These are phyloP conservation scores for Aspergillus leporis DNA, from an alignment of 495 filamentous ascomycete species.

Conservation along the genomic window DNA sequence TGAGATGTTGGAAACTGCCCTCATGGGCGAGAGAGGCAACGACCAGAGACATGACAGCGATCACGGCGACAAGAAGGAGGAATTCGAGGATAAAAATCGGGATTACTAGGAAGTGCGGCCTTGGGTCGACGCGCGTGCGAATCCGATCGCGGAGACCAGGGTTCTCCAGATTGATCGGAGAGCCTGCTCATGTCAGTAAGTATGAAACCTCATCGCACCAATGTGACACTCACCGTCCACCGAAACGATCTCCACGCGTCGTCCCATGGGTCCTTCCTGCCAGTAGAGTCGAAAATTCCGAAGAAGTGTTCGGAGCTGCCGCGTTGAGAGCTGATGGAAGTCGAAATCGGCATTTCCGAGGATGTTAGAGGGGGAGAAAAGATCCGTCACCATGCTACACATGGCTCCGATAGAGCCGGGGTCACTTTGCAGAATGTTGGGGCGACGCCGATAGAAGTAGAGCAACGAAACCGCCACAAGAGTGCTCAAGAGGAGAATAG, in stretches of 20 bases:
- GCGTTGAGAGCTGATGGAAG: slow-evolving; percentile 42
- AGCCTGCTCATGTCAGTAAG: slow-evolving; percentile 24
- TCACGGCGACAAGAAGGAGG: slow-evolving; percentile 34
- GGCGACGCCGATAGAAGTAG: slow-evolving; percentile 32
- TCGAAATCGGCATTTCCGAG: slow-evolving; percentile 31
- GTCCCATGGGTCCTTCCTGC: slow-evolving; percentile 32
- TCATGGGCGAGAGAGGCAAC: slow-evolving; percentile 34
- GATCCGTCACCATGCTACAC: slow-evolving; percentile 42
- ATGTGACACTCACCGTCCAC: slow-evolving; percentile 29
- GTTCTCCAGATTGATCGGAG: slow-evolving; percentile 24
- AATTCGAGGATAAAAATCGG: slow-evolving; percentile 45
- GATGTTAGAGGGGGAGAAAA: slow-evolving; percentile 36
- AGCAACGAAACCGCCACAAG: slow-evolving; percentile 31
- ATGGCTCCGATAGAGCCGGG: slow-evolving; percentile 44
- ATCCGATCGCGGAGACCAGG: slow-evolving; percentile 15
- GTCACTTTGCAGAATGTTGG: slow-evolving; percentile 40
- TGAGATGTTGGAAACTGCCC: slow-evolving; percentile 37
- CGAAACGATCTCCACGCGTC: slow-evolving; percentile 36
- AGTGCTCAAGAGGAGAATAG: slow-evolving; percentile 29
- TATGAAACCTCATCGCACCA: not conserved
- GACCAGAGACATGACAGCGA: slow-evolving; percentile 36
- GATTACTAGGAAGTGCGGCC: slow-evolving; percentile 43
- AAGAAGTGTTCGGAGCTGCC: slow-evolving; percentile 37
- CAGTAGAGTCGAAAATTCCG: slow-evolving; percentile 35
- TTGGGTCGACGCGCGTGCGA: slow-evolving; percentile 32